Conservation (phyloP, 2,329 filamentous ascomycete genomes). For the Myriosclerotinia curreyana region DNA sequence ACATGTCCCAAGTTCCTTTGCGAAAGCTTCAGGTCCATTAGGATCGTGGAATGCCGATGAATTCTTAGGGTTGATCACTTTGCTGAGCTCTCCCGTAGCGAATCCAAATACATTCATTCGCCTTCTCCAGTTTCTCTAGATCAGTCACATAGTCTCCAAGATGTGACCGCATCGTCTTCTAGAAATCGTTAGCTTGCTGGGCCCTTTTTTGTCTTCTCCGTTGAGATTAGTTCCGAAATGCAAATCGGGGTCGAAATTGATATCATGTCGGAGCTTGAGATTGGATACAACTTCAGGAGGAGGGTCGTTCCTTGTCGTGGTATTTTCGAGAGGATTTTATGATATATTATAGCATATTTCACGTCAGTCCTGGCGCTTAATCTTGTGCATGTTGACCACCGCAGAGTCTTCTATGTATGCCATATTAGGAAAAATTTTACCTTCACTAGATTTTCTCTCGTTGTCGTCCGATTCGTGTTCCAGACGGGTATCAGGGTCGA, state of each 20-base stretch:
- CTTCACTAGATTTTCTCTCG: not conserved
- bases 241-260: slow-evolving; percentile 91
- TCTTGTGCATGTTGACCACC: not conserved
- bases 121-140: slow-evolving; percentile 49
- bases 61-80: too few species aligned
- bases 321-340: not conserved
- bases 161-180: slow-evolving; percentile 62
- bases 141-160: slow-evolving; percentile 52
- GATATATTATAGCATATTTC: not conserved
- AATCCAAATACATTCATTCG: slow-evolving; percentile 21
- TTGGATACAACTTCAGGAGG: slow-evolving; percentile 65
- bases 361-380: not conserved
- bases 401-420: not conserved
- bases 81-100: too few species aligned
- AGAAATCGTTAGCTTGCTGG: slow-evolving; percentile 75
- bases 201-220: slow-evolving; percentile 78
- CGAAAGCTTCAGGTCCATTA: too few species aligned
- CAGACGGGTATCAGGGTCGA: too few species aligned
- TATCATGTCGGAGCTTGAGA: slow-evolving; percentile 82
- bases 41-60: too few species aligned
- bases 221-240: slow-evolving; percentile 90
- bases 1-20: too few species aligned
- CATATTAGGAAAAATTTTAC: not conserved
- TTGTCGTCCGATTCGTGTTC: too few species aligned
- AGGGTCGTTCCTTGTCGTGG: not conserved